Percentiles rank a stretch among this genome's conserved stretches.
These are phyloP conservation scores for Neurospora sublineolata DNA, from an alignment of 495 filamentous ascomycete species.

Conservation along the genomic window DNA sequence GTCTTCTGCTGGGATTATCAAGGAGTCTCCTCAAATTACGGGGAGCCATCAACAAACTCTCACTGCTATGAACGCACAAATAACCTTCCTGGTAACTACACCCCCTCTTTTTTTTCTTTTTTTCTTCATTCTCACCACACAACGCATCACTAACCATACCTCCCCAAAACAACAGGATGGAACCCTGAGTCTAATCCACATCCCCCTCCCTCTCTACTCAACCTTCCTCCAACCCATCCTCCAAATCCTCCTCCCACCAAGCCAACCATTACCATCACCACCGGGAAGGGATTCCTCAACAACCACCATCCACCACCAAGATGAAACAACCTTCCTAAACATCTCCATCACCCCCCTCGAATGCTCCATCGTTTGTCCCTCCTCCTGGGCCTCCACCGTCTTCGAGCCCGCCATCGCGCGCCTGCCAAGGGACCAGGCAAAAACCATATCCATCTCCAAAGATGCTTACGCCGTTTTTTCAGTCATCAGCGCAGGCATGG, in stretches of 20 bases:
- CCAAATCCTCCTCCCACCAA: slow-evolving; percentile 63
- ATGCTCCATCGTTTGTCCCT: slow-evolving; percentile 83
- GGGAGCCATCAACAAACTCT: not conserved
- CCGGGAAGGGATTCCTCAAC: slow-evolving; percentile 6
- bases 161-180: slow-evolving; percentile 52
- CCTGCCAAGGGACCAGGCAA: slow-evolving; percentile 33
- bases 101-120: not conserved
- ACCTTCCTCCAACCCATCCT: slow-evolving; percentile 75
- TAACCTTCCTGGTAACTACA: slow-evolving; percentile 43
- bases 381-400: slow-evolving; percentile 54
- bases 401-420: slow-evolving; percentile 59
- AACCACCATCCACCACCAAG: slow-evolving; percentile 34
- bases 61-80: slow-evolving; percentile 41
- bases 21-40: not conserved
- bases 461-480: slow-evolving; percentile 83
- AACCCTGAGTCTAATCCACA: slow-evolving; percentile 77
- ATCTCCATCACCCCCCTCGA: slow-evolving; percentile 86
- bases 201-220: slow-evolving; percentile 72
- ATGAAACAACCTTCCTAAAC: slow-evolving; percentile 61
- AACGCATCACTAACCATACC: not conserved
- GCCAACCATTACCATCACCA: slow-evolving; percentile 16
- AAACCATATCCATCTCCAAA: slow-evolving; percentile 57
- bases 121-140: not conserved
- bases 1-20: not conserved
- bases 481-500: slow-evolving; percentile 76